Evolutionary conservation across 805 yeast genomes (phyloP).

Genomic region (Suhomyces faveliae): DNA sequence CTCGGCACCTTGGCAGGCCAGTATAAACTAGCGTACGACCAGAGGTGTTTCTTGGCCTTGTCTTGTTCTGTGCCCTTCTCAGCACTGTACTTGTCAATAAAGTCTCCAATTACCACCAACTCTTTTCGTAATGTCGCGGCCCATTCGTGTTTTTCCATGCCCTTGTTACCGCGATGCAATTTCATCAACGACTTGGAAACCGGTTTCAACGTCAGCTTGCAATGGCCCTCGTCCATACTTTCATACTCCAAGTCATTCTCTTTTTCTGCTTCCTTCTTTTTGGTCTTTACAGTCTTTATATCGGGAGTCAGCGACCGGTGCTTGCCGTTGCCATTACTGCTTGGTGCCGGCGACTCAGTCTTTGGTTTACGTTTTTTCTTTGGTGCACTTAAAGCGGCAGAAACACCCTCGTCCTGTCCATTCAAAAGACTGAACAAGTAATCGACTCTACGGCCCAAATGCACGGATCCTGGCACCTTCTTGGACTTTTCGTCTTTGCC

Average conservation of each 20-base stretch:
- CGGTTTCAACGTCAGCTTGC: constrained; percentile 61
- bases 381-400: constrained; percentile 6
- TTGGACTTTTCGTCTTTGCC: constrained; percentile 39
- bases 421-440: constrained; percentile 70
- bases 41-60: constrained; percentile 59
- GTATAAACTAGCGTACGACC: constrained; percentile 80
- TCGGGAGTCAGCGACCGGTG: constrained; percentile 19
- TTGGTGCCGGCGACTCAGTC: constrained; percentile 17
- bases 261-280: constrained; percentile 13
- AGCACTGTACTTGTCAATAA: constrained; percentile 44
- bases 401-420: constrained; percentile 46
- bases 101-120: constrained; percentile 69
- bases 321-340: constrained; percentile 5
- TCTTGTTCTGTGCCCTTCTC: constrained; percentile 25
- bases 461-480: constrained; percentile 89
- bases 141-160: constrained; percentile 75
- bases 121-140: constrained; percentile 67
- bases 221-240: constrained; percentile 73
- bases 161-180: constrained; percentile 68
- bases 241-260: constrained; percentile 57
- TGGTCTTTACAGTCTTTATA: constrained; percentile 15
- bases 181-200: constrained; percentile 65
- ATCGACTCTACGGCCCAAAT: constrained; percentile 87
- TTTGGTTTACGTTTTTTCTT: constrained; percentile 19
- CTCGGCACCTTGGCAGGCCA: constrained; percentile 90